A percentile compares a stretch with the other conserved stretches of the same genome.
Evolutionary conservation across 192 early-diverging fungal species (phyloP).

Genomic region (Backusella parvicylindrica): DNA sequence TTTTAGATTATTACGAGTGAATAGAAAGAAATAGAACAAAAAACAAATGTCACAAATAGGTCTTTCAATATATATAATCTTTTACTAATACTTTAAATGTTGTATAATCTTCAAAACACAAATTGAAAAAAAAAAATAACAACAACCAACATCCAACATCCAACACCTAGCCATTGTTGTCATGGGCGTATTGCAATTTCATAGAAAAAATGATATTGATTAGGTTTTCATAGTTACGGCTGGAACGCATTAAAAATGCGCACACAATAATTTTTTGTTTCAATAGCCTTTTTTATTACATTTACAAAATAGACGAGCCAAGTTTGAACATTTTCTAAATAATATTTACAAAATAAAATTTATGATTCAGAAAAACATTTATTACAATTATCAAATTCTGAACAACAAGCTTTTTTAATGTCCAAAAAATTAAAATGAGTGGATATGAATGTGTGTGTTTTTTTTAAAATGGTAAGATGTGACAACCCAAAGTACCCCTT

Average conservation of each 20-base stretch:
- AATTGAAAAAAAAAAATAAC: background rate
- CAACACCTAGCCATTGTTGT: no score
- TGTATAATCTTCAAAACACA: background rate
- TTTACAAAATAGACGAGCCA: background rate
- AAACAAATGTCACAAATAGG: background rate
- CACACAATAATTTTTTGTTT: background rate
- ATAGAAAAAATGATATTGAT: background rate
- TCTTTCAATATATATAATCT: background rate
- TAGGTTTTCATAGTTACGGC: background rate
- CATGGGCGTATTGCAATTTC: background rate
- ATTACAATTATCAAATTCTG: background rate
- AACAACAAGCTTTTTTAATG: no score
- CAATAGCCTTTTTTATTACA: background rate
- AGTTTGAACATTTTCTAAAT: background rate
- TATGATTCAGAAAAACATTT: background rate
- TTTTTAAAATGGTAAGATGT: constrained; percentile 17
- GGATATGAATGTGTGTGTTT: background rate
- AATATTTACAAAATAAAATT: background rate
- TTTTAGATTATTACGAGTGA: background rate
- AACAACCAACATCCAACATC: background rate
- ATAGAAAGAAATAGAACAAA: background rate
- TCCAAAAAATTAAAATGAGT: background rate
- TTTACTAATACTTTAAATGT: background rate
- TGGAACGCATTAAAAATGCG: constrained; percentile 1
- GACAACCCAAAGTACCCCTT: constrained; percentile 46